These are phyloP conservation scores for Spatholobus suberectus DNA, from an alignment of 306 rosid species.

Conservation along the genomic window DNA sequence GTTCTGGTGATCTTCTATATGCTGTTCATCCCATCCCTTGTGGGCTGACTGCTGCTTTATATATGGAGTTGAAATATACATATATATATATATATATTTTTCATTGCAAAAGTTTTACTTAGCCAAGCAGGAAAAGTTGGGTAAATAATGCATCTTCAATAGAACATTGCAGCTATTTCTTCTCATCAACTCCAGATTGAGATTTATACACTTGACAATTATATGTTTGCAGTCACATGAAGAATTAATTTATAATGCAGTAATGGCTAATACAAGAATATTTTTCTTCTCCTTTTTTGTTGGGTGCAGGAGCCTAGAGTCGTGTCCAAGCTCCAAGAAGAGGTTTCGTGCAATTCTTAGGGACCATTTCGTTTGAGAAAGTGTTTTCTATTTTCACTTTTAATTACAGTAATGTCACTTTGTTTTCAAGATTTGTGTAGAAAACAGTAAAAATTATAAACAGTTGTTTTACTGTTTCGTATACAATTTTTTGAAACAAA, in stretches of 20 bases:
- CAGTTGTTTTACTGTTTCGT: neutral
- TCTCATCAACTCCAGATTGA: neutral
- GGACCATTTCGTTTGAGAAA: neutral
- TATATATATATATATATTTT: neutral
- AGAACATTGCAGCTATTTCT: neutral
- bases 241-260: slow-evolving; percentile 16
- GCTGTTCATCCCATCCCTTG: neutral
- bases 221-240: neutral
- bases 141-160: neutral
- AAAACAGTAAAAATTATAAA: neutral
- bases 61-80: neutral
- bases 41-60: neutral
- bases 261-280: slow-evolving; percentile 35
- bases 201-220: neutral
- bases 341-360: slow-evolving; percentile 58
- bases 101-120: neutral
- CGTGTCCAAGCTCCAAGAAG: slow-evolving; percentile 90
- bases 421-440: neutral
- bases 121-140: neutral
- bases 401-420: neutral
- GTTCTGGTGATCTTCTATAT: slow-evolving; percentile 18
- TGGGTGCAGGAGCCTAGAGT: slow-evolving; percentile 84
- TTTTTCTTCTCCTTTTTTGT: slow-evolving; percentile 35
- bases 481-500: neutral
- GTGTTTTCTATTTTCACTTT: neutral